Conservation (phyloP, 129 eudicot species). For the Flaveria brownii region DNA sequence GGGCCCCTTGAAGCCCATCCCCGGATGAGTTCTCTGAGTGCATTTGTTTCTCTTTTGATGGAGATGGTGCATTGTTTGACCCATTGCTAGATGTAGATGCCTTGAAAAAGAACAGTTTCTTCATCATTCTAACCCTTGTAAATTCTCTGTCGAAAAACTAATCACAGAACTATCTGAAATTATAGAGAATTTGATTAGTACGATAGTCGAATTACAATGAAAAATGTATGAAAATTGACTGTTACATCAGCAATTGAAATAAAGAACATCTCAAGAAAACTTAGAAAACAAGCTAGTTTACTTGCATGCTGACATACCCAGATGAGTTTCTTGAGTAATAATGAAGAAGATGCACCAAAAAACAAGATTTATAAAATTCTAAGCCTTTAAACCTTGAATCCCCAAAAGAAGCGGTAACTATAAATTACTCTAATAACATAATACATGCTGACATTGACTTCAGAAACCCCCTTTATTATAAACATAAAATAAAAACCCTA, state of each 20-base stretch:
- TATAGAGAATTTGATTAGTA: constrained; percentile 13
- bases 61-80: constrained; percentile 42
- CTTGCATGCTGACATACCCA: too few relatives aligned
- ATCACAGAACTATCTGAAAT: constrained; percentile 29
- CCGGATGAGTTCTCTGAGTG: constrained; percentile 51
- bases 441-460: constrained; percentile 36
- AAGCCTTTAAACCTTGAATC: constrained; percentile 6
- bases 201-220: background rate
- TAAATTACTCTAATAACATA: constrained; percentile 14
- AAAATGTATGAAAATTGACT: constrained; percentile 23
- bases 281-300: background rate
- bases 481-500: constrained; percentile 39
- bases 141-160: background rate
- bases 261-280: constrained; percentile 9
- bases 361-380: background rate
- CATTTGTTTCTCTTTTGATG: constrained; percentile 50
- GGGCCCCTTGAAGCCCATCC: constrained; percentile 33
- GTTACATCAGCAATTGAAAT: background rate
- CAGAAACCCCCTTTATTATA: constrained; percentile 33
- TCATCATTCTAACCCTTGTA: constrained; percentile 49
- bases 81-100: constrained; percentile 55
- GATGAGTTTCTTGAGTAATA: too few relatives aligned
- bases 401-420: constrained; percentile 17
- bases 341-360: background rate
- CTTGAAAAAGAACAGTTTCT: constrained; percentile 84